phyloP scores from a whole-genome alignment of 495 filamentous ascomycete genomes.

The Tricharina praecox region DNA sequence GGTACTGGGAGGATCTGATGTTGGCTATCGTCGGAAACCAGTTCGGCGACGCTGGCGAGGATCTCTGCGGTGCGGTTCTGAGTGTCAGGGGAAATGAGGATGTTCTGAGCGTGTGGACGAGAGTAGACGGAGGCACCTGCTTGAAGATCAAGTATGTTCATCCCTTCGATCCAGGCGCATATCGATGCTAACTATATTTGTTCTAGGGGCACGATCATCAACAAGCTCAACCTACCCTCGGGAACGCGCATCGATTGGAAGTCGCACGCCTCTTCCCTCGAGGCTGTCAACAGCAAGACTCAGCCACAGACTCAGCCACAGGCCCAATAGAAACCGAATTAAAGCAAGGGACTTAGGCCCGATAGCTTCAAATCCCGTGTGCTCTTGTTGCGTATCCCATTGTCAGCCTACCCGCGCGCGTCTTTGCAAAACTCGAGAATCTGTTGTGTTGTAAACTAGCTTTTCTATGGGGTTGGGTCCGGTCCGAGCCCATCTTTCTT shows the following conservation, averaged over 20 bases:
- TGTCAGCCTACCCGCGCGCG: too few species aligned
- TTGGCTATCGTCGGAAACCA: slow-evolving; percentile 86
- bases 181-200: slow-evolving; percentile 1
- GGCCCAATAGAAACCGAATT: not conserved
- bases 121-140: slow-evolving; percentile 76
- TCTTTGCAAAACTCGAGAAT: too few species aligned
- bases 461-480: not conserved
- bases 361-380: too few species aligned
- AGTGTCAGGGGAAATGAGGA: slow-evolving; percentile 93
- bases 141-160: slow-evolving; percentile 82
- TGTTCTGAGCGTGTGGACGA: slow-evolving; percentile 93
- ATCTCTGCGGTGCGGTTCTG: slow-evolving; percentile 84
- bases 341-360: too few species aligned
- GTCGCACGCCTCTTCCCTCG: slow-evolving; percentile 50
- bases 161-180: too few species aligned
- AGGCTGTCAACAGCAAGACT: slow-evolving; percentile 22
- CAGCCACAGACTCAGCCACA: not conserved
- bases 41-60: slow-evolving; percentile 82
- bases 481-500: not conserved
- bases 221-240: slow-evolving; percentile 61
- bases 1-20: slow-evolving; percentile 94
- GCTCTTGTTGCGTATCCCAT: too few species aligned
- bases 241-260: slow-evolving; percentile 91
- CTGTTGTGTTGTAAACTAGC: slow-evolving; percentile 7
- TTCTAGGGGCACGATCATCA: slow-evolving; percentile 76